These are phyloP conservation scores for Plasmopara viticola DNA, from an alignment of 352 stramenopile species.

Conservation along the genomic window DNA sequence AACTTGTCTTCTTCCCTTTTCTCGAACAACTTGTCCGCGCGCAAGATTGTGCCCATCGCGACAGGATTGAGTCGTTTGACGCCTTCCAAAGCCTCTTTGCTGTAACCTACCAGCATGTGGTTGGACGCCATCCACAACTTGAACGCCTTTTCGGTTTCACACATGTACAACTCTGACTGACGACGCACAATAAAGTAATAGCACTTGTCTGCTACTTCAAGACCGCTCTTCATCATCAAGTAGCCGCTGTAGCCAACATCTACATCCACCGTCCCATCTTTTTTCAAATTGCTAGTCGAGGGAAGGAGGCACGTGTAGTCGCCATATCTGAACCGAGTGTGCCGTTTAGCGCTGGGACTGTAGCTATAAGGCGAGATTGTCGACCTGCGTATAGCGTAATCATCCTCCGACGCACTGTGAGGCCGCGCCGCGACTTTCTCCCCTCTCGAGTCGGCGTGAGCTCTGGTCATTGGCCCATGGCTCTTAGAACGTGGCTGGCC, in stretches of 20 bases:
- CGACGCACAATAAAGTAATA: constrained; percentile 52
- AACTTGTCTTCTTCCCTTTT: constrained; percentile 30
- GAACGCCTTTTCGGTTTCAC: constrained; percentile 62
- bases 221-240: constrained; percentile 35
- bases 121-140: constrained; percentile 48
- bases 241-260: constrained; percentile 41
- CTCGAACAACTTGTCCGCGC: constrained; percentile 29
- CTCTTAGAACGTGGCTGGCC: not conserved
- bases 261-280: constrained; percentile 28
- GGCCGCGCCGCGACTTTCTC: constrained; percentile 2
- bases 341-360: constrained; percentile 7
- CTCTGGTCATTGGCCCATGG: not conserved
- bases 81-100: constrained; percentile 14
- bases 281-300: constrained; percentile 12
- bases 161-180: constrained; percentile 44
- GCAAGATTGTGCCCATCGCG: constrained; percentile 46
- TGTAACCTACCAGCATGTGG: constrained; percentile 27
- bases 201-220: constrained; percentile 58
- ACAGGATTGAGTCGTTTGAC: constrained; percentile 27
- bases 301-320: constrained; percentile 16
- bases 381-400: constrained; percentile 5
- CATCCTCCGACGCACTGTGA: constrained; percentile 1
- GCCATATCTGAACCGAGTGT: constrained; percentile 13
- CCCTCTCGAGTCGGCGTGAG: constrained; percentile 9
- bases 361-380: constrained; percentile 13